A percentile compares a stretch with the other conserved stretches of the same genome.
Evolutionary conservation across 2,329 filamentous ascomycete genomes (phyloP).

Genomic region (Verticillium alfalfae): DNA sequence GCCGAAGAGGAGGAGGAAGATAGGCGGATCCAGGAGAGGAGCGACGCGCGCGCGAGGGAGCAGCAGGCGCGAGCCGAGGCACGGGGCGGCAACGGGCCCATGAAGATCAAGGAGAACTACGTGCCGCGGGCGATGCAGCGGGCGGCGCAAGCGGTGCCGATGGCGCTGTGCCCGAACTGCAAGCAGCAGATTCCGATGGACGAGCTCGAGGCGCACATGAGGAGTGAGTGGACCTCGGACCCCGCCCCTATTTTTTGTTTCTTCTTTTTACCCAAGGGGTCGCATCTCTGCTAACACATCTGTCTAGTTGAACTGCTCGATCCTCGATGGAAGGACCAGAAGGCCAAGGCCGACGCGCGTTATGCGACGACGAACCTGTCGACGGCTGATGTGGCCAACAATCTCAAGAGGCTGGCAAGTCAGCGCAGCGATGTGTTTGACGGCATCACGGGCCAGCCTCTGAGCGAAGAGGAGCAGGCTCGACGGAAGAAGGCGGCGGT

Average conservation of each 20-base stretch:
- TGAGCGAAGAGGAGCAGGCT: constrained; percentile 68
- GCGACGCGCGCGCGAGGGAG: constrained; percentile 56
- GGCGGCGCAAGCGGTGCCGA: constrained; percentile 57
- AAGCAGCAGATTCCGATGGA: constrained; percentile 81
- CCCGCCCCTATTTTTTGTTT: background rate
- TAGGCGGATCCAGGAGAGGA: constrained; percentile 57
- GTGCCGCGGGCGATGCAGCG: constrained; percentile 76
- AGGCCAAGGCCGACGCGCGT: constrained; percentile 79
- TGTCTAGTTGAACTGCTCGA: constrained; percentile 77
- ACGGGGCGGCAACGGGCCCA: constrained; percentile 60
- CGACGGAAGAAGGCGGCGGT: constrained; percentile 70
- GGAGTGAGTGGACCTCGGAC: constrained; percentile 50
- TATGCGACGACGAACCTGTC: constrained; percentile 82
- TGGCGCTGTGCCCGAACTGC: constrained; percentile 86
- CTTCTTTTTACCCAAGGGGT: background rate
- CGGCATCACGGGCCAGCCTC: constrained; percentile 57
- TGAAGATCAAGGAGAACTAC: constrained; percentile 93
- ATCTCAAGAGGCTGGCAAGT: constrained; percentile 89
- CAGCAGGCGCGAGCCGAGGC: constrained; percentile 77
- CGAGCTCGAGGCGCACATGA: constrained; percentile 88
- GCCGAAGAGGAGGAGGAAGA: constrained; percentile 58
- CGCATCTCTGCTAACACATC: constrained; percentile 23
- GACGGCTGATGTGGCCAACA: constrained; percentile 83
- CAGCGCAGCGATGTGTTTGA: constrained; percentile 88
- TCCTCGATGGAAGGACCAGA: constrained; percentile 93